Evolutionary conservation across 2,329 filamentous ascomycete species (phyloP).

Genomic region (Colletotrichum sublineola): DNA sequence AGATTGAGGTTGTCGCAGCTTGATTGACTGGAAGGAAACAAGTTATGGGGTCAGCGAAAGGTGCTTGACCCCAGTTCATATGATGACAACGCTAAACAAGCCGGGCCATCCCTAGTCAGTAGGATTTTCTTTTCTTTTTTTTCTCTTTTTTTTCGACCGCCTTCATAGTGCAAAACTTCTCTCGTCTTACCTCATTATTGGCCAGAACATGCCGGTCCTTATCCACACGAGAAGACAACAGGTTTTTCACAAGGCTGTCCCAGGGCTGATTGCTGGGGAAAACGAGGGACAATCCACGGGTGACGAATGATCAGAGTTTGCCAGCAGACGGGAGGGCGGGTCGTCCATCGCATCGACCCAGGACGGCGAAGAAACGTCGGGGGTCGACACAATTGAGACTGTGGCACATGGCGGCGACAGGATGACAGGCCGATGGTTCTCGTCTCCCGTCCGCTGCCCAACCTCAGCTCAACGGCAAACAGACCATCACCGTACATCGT

Average conservation of each 20-base stretch:
- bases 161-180: slow-evolving; percentile 23
- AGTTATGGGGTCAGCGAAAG: slow-evolving; percentile 1
- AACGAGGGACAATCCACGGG: slow-evolving; percentile 10
- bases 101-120: slow-evolving; percentile 35
- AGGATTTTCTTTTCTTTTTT: slow-evolving; percentile 23
- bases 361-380: slow-evolving; percentile 8
- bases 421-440: neutral
- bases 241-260: slow-evolving; percentile 33
- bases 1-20: slow-evolving; percentile 40
- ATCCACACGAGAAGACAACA: slow-evolving; percentile 29
- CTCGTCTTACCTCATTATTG: neutral
- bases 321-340: neutral
- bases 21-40: slow-evolving; percentile 27
- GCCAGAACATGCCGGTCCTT: slow-evolving; percentile 10
- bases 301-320: neutral
- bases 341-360: neutral
- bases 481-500: neutral
- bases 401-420: neutral
- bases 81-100: slow-evolving; percentile 28
- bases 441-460: neutral
- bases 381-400: neutral
- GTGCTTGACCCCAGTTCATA: slow-evolving; percentile 36
- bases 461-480: neutral
- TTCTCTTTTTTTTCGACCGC: slow-evolving; percentile 12
- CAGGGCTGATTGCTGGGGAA: slow-evolving; percentile 33